Conservation (phyloP, 2,329 filamentous ascomycete genomes). For the Teratosphaeria nubilosa region DNA sequence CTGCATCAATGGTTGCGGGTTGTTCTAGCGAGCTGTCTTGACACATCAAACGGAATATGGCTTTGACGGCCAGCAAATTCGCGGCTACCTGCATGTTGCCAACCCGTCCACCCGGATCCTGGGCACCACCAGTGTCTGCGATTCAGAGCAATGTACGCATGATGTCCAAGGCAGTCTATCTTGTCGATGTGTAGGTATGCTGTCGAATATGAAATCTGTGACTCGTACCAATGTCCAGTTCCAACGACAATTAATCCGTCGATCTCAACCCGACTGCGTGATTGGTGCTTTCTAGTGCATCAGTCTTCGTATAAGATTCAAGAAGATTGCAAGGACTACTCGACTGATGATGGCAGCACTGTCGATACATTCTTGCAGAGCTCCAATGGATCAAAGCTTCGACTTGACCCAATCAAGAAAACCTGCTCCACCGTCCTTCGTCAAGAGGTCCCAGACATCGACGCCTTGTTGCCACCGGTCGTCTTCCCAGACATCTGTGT, state of each 20-base stretch:
- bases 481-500: slow-evolving; percentile 38
- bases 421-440: slow-evolving; percentile 11
- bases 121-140: background rate
- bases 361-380: background rate
- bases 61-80: background rate
- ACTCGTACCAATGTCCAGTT: background rate
- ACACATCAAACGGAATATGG: background rate
- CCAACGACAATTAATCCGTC: no score
- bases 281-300: background rate
- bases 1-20: background rate
- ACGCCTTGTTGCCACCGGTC: slow-evolving; percentile 37
- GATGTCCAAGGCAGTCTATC: background rate
- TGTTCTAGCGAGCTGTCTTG: background rate
- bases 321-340: background rate
- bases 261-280: background rate
- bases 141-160: background rate
- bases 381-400: slow-evolving; percentile 12
- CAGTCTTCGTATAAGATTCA: background rate
- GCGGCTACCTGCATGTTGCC: background rate
- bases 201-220: background rate
- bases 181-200: background rate
- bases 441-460: slow-evolving; percentile 37
- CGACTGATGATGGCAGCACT: background rate
- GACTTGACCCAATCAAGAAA: slow-evolving; percentile 14
- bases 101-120: background rate